These are phyloP conservation scores for Nothophytophthora sp. DNA, from an alignment of 352 stramenopile genomes.

Conservation along the genomic window DNA sequence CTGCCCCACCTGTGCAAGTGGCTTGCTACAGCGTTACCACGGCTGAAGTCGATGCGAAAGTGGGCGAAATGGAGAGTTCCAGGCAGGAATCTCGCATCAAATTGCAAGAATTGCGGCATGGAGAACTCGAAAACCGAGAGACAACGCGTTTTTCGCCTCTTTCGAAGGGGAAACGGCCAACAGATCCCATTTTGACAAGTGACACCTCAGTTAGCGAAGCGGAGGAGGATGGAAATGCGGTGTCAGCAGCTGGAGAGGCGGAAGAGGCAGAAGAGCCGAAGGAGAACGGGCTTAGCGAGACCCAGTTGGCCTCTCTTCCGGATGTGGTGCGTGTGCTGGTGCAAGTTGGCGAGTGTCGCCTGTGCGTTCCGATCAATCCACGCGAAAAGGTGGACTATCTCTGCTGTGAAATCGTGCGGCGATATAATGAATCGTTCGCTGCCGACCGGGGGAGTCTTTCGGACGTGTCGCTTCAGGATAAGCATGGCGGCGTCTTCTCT, in stretches of 20 bases:
- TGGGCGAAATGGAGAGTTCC: not conserved
- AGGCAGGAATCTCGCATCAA: conserved; percentile 3
- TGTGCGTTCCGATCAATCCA: conserved; percentile 61
- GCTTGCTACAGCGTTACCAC: conserved; percentile 10
- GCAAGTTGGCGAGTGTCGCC: conserved; percentile 50
- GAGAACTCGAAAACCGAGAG: not conserved
- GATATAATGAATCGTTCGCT: conserved; percentile 64
- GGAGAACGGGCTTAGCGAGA: conserved; percentile 10
- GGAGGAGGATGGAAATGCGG: not conserved
- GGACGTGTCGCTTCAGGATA: conserved; percentile 54
- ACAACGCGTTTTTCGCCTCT: not conserved
- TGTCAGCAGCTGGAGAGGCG: not conserved
- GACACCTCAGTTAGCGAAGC: not conserved
- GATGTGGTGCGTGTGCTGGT: conserved; percentile 50
- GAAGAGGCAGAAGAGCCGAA: not conserved
- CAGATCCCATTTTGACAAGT: not conserved
- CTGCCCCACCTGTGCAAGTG: conserved; percentile 13
- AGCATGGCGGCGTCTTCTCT: conserved; percentile 52
- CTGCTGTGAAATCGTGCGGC: conserved; percentile 53
- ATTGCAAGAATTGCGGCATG: conserved; percentile 2
- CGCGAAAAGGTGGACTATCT: conserved; percentile 43
- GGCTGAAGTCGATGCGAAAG: not conserved
- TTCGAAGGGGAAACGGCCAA: not conserved
- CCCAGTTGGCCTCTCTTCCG: conserved; percentile 26
- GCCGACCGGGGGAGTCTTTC: conserved; percentile 25